phyloP scores from a whole-genome alignment of 257 asterid genomes.

The Leptodermis oblonga region DNA sequence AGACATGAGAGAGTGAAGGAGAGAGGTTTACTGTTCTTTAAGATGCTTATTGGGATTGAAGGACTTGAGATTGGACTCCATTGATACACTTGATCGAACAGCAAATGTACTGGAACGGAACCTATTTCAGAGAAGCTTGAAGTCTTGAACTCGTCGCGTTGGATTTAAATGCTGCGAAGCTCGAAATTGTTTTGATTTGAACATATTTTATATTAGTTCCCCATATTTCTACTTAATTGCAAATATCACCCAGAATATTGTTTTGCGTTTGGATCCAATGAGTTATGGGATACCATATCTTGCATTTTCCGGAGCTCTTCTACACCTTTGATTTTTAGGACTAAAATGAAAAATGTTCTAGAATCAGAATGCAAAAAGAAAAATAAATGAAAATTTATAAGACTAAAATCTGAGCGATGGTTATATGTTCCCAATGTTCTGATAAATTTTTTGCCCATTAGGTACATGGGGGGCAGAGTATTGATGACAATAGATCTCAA shows the following conservation, averaged over 20 bases:
- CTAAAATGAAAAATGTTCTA: too few species aligned
- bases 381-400: too few species aligned
- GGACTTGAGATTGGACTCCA: constrained; percentile 49
- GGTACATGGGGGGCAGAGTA: too few species aligned
- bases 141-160: not conserved
- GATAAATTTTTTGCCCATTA: too few species aligned
- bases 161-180: not conserved
- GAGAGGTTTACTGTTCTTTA: constrained; percentile 82
- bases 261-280: too few species aligned
- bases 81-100: not conserved
- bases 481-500: too few species aligned
- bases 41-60: constrained; percentile 62
- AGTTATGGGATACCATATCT: too few species aligned
- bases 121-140: not conserved
- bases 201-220: not conserved
- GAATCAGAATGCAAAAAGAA: too few species aligned
- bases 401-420: too few species aligned
- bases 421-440: too few species aligned
- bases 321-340: too few species aligned
- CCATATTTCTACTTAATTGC: not conserved
- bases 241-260: not conserved
- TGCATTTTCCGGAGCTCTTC: too few species aligned
- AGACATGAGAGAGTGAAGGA: not conserved
- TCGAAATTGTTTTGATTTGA: not conserved
- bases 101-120: not conserved